Evolutionary conservation across 2,329 filamentous ascomycete genomes (phyloP).

Genomic region (Pleoardoris graminearum): DNA sequence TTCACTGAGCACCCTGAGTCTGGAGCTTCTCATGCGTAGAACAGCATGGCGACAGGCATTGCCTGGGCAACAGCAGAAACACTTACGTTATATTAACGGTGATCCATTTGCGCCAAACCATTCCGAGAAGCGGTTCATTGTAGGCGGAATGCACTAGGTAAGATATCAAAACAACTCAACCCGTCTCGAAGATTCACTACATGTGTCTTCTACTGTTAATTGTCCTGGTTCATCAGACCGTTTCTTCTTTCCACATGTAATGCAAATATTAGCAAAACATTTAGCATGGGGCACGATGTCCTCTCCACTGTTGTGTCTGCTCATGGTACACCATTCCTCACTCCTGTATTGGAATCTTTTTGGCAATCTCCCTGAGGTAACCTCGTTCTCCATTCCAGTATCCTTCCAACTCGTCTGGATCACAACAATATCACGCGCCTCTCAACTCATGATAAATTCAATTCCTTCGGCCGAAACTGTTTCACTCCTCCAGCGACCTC

Average conservation of each 20-base stretch:
- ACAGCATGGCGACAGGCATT: too few relatives aligned
- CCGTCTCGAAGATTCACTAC: too few relatives aligned
- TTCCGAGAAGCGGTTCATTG: background rate
- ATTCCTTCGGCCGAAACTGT: conserved; percentile 25
- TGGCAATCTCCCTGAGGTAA: conserved; percentile 15
- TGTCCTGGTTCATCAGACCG: too few relatives aligned
- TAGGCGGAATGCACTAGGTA: background rate
- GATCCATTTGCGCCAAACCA: conserved; percentile 1
- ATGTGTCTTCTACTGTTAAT: too few relatives aligned
- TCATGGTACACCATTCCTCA: conserved; percentile 6
- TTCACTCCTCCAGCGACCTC: conserved; percentile 20
- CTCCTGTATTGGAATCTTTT: background rate
- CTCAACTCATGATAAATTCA: conserved; percentile 31
- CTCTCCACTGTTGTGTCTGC: background rate
- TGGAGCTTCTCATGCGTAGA: too few relatives aligned
- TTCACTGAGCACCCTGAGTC: too few relatives aligned
- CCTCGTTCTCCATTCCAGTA: conserved; percentile 27
- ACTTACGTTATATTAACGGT: conserved; percentile 2
- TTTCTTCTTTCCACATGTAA: too few relatives aligned
- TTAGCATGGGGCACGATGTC: too few relatives aligned
- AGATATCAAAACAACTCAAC: background rate
- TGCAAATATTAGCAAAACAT: too few relatives aligned
- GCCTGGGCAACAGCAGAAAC: conserved; percentile 20
- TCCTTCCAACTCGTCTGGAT: conserved; percentile 8
- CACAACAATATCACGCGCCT: conserved; percentile 33